These are phyloP conservation scores for Bolboschoenoplectus hybrid DNA, from an alignment of 202 grass and related monocot species.

Conservation along the genomic window DNA sequence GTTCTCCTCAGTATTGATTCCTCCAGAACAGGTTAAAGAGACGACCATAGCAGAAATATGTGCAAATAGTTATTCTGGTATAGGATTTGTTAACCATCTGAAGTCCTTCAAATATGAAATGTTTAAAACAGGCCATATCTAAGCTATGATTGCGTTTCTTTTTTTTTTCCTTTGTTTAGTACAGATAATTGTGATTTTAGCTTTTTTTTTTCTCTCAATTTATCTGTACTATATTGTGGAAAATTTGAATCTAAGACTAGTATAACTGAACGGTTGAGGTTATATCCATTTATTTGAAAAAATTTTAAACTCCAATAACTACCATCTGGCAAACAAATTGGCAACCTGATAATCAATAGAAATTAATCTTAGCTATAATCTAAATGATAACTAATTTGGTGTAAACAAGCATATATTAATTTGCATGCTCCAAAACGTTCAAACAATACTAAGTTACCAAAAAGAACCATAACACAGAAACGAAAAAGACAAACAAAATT, in stretches of 20 bases:
- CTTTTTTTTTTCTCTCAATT: too few relatives aligned
- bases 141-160: too few relatives aligned
- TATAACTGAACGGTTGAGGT: not conserved
- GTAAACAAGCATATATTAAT: not conserved
- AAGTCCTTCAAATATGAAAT: too few relatives aligned
- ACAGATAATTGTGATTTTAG: too few relatives aligned
- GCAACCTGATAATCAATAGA: not conserved
- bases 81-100: too few relatives aligned
- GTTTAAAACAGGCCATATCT: too few relatives aligned
- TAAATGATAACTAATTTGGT: conserved; percentile 17
- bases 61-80: too few relatives aligned
- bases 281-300: not conserved
- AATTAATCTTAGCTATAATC: not conserved
- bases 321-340: not conserved
- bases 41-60: too few relatives aligned
- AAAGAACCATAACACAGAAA: not conserved
- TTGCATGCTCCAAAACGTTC: not conserved
- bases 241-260: not conserved
- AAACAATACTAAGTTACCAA: not conserved
- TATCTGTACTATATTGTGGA: not conserved
- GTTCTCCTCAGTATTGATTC: too few relatives aligned
- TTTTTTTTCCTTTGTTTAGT: too few relatives aligned
- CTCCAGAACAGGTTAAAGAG: too few relatives aligned
- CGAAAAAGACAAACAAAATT: not conserved
- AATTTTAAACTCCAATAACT: not conserved